Conservation (phyloP, 2,329 filamentous ascomycete species). For the Blumeria hordei region DNA sequence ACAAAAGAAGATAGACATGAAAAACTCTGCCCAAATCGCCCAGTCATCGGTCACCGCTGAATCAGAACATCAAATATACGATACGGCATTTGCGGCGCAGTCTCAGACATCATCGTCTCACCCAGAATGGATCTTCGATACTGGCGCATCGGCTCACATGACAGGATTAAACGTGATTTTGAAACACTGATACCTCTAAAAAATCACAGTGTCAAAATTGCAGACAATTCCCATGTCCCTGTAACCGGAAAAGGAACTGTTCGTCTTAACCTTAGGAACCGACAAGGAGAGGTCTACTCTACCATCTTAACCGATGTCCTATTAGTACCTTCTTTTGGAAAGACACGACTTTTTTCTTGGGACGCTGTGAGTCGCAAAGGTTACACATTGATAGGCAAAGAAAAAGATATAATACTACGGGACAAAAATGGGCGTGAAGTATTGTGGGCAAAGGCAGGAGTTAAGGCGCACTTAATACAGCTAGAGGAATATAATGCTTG, state of each 20-base stretch:
- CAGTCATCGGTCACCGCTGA: background rate
- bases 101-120: background rate
- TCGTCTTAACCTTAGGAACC: background rate
- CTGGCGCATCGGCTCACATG: background rate
- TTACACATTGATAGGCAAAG: background rate
- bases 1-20: background rate
- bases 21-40: background rate
- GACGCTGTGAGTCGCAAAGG: background rate
- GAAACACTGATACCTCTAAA: background rate
- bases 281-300: background rate
- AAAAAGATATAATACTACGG: background rate
- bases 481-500: background rate
- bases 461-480: background rate
- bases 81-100: background rate
- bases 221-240: background rate
- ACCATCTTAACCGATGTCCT: background rate
- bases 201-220: background rate
- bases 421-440: background rate
- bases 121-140: background rate
- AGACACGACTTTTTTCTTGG: background rate
- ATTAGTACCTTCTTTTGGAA: background rate
- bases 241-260: background rate
- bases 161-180: background rate
- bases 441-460: background rate
- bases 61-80: background rate